A percentile compares a stretch with the other conserved stretches of the same genome.
Evolutionary conservation across 2,329 filamentous ascomycete species (phyloP).

Genomic region (Tolypocladium nubicola): DNA sequence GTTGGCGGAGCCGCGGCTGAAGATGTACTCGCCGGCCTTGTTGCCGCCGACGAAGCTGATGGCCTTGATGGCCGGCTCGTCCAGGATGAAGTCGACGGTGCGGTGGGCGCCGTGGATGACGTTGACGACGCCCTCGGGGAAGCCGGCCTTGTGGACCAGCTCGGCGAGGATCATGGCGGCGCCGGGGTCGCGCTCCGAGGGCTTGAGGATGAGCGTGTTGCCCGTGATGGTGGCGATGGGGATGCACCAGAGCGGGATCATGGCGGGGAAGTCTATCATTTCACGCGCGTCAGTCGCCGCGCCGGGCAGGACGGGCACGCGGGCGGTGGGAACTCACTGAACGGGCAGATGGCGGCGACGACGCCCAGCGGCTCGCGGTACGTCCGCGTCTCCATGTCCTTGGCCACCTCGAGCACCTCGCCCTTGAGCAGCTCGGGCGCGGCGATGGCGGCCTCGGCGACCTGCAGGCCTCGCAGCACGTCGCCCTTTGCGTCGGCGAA

Average conservation of each 20-base stretch:
- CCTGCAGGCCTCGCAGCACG: constrained; percentile 72
- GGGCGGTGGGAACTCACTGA: constrained; percentile 41
- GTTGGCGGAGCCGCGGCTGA: constrained; percentile 64
- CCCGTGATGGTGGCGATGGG: constrained; percentile 76
- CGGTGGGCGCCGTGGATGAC: constrained; percentile 71
- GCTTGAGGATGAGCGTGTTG: constrained; percentile 78
- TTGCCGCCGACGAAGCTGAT: constrained; percentile 81
- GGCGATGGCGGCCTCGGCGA: constrained; percentile 71
- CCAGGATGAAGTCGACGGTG: constrained; percentile 78
- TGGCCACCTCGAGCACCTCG: constrained; percentile 74
- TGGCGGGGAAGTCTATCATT: constrained; percentile 67
- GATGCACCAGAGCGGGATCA: constrained; percentile 89
- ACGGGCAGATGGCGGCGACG: constrained; percentile 76
- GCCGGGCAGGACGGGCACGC: background rate
- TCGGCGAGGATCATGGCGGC: constrained; percentile 79
- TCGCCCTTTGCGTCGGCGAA: constrained; percentile 75
- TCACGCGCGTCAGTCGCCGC: background rate
- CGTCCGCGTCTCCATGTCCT: constrained; percentile 81
- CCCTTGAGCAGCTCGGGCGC: constrained; percentile 76
- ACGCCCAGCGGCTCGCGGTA: constrained; percentile 77
- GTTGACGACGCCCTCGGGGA: constrained; percentile 74
- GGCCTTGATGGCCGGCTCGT: constrained; percentile 77
- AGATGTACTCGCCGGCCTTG: constrained; percentile 85
- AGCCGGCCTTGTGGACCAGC: constrained; percentile 68
- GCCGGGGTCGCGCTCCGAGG: constrained; percentile 75